Conservation (phyloP, 257 asterid genomes). For the Ballota nigra region DNA sequence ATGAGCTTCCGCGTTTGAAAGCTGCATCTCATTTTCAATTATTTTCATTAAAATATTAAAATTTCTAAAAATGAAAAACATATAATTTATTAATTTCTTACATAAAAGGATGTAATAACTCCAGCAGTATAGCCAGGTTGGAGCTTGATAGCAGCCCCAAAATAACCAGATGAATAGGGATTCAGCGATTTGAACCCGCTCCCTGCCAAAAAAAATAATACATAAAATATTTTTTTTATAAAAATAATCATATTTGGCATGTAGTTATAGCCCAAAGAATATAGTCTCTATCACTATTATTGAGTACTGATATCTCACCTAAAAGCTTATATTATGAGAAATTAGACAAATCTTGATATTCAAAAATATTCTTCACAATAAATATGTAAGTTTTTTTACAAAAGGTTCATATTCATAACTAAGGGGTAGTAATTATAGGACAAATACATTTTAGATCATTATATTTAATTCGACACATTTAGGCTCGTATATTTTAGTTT, state of each 20-base stretch:
- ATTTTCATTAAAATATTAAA: not conserved
- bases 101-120: conserved; percentile 78
- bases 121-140: conserved; percentile 95
- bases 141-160: conserved; percentile 71
- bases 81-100: conserved; percentile 36
- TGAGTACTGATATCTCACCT: not conserved
- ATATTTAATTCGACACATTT: no score
- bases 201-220: conserved; percentile 37
- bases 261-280: not conserved
- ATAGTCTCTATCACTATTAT: no score
- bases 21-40: conserved; percentile 41
- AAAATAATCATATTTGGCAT: not conserved
- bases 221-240: not conserved
- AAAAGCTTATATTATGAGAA: not conserved
- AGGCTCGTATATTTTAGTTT: no score
- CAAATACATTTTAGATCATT: no score
- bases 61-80: no score
- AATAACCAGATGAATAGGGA: conserved; percentile 66
- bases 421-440: no score
- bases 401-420: no score
- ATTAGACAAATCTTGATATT: not conserved
- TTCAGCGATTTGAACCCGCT: conserved; percentile 77
- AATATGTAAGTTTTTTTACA: no score
- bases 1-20: conserved; percentile 59
- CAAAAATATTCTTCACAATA: not conserved